Percentiles rank a stretch among this genome's conserved stretches.
Evolutionary conservation across 2,329 filamentous ascomycete genomes (phyloP).

Genomic region (Sclerotinia glacialis): DNA sequence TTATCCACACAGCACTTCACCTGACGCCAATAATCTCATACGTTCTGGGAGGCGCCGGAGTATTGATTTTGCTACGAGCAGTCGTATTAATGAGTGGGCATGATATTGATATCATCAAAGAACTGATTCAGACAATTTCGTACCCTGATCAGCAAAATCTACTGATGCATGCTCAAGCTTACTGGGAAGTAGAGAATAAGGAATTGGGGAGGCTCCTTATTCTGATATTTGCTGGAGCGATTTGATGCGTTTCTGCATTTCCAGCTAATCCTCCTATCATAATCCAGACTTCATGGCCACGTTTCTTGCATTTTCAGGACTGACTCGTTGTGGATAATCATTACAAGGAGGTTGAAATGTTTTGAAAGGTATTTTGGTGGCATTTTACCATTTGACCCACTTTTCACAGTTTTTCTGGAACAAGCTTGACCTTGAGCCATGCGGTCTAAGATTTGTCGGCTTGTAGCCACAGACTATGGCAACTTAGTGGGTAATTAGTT

Average conservation of each 20-base stretch:
- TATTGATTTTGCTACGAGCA: slow-evolving; percentile 17
- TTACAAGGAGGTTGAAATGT: slow-evolving; percentile 5
- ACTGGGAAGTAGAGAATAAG: slow-evolving; percentile 9
- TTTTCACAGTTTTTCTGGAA: slow-evolving; percentile 19
- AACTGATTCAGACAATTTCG: neutral
- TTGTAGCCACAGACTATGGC: neutral
- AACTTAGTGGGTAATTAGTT: neutral
- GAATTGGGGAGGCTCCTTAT: slow-evolving; percentile 6
- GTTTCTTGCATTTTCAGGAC: neutral
- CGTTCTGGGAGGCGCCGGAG: slow-evolving; percentile 9
- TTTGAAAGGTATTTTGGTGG: neutral
- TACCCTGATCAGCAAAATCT: neutral
- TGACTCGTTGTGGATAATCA: neutral
- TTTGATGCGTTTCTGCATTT: neutral
- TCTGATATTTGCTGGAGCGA: slow-evolving; percentile 9
- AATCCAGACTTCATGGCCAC: neutral
- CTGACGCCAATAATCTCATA: slow-evolving; percentile 11
- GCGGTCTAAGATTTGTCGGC: neutral
- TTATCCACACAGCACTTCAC: slow-evolving; percentile 8
- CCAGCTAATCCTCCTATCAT: neutral
- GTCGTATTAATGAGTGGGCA: slow-evolving; percentile 19
- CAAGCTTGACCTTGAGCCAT: slow-evolving; percentile 1
- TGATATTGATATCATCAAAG: slow-evolving; percentile 8
- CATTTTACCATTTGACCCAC: neutral
- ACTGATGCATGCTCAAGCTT: neutral